Evolutionary conservation across 148 eudicot species (phyloP), one percentile per base, ranked within the genome.

Genomic region (Euryodendron excelsum): DNA sequence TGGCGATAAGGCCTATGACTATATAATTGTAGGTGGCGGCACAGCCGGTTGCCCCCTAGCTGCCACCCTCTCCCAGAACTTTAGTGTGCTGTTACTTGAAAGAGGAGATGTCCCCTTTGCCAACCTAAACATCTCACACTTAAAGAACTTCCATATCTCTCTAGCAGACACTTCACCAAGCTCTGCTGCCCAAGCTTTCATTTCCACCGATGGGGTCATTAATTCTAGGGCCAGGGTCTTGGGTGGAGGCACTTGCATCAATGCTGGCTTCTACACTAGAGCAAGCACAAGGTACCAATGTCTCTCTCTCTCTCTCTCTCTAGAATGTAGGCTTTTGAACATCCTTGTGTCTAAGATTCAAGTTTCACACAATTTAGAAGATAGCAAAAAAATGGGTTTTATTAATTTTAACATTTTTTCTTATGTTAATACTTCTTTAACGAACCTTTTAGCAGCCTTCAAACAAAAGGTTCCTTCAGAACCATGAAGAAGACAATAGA

Each of bases 1-100:
- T n/a, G 63, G 67, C 0, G 44, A 78, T 2, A 45, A 59, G 31
- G 79, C 31, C 18, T 96, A 91, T 67, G 98, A 96, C 34, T 96
- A 96, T 77, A 96, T 96, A 36, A 79, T 96, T 8, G 89, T 96
- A 0, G 99, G 99, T 7, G 99, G 99, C 30, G 99, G 99, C 41
- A 92, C 99, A 33, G 95, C 95, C 7, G 99, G 99, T 11, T 96
- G 99, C 66, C 99, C 99, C 0, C 78, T 96, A 10, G 98, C 98
- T 0, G 86, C 98, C 12, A 96, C 99, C 0, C 80, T 96, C 13
- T 93, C 99, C 8, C 78, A 74, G 27, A 89, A 93, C 15, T 93
- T 66, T 84, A 90, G 82, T 0, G 99, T 96, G 14, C n/a, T 96
- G 64, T 53, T 96, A 25, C 79, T 96, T 52, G 99, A 96, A 66